Percentiles rank a stretch among this genome's conserved stretches.
Conservation (phyloP, 208 protist species). For the Ichthyophonus hoferi region DNA sequence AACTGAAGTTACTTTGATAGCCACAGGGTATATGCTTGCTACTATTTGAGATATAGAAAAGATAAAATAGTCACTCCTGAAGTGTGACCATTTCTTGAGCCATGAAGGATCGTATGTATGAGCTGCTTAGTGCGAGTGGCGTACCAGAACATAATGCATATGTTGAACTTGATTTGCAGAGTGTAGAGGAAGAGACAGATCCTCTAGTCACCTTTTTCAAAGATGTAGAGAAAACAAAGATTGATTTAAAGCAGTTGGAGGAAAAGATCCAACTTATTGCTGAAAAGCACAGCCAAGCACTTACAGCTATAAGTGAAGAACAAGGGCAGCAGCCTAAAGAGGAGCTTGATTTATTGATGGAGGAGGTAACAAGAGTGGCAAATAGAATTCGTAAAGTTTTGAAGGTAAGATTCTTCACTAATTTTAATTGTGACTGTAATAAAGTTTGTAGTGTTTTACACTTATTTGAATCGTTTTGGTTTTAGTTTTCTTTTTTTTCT, state of each 20-base stretch:
- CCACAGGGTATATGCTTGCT: too few species aligned
- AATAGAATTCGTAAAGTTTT: conserved; percentile 37
- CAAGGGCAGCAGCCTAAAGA: conserved; percentile 43
- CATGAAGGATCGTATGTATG: neutral
- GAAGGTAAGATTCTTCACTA: too few species aligned
- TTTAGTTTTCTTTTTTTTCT: too few species aligned
- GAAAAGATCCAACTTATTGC: conserved; percentile 40
- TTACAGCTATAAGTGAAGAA: conserved; percentile 41
- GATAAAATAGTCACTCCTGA: too few species aligned
- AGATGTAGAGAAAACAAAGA: neutral
- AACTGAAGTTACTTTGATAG: too few species aligned
- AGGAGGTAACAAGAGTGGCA: neutral
- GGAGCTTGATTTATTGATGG: conserved; percentile 35
- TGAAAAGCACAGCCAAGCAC: conserved; percentile 39
- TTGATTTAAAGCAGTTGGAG: conserved; percentile 9
- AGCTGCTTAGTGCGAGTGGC: neutral
- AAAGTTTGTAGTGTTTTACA: too few species aligned
- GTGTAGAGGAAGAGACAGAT: neutral
- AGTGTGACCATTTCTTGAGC: too few species aligned
- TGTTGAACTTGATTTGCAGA: too few species aligned
- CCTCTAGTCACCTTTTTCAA: neutral
- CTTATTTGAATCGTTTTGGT: too few species aligned
- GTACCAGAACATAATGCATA: too few species aligned
- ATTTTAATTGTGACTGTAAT: too few species aligned
- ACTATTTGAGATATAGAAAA: too few species aligned